Evolutionary conservation across 768 basidiomycete species (phyloP), one percentile per base, ranked within the genome.

Genomic region (Imleria badia): DNA sequence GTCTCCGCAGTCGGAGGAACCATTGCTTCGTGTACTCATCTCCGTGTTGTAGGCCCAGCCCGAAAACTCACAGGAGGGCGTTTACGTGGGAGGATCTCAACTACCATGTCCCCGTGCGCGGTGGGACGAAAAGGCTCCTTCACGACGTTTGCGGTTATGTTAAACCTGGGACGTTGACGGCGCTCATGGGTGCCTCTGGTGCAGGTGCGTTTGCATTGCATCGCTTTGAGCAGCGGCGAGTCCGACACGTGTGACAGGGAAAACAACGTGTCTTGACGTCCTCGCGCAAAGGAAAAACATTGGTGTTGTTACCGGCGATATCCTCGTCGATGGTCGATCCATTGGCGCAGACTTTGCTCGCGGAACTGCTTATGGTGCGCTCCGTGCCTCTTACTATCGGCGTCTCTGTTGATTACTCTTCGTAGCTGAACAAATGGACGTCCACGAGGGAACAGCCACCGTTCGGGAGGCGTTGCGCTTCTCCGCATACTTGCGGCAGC

Each of bases 381-480:
- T 58, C 17, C 30, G 3, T 47, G 67, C 61, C 48, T 26, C 64
- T 63, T 9, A 52, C 56, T 52, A 51, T 63, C 43, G 54, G 59
- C 34, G 48, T 57, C 6, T 60, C 6, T 60, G 61, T 57, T 71
- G 53, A 58, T 39, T 60, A 65, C 22, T 65, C 66, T 67, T 9
- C 34, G 47, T 44, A 85, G 81, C 82, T 15, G 89, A 94, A 62
- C 93, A 96, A 72, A 86, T 86, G 82, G 91, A 92, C 60, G 83
- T 88, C 7, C 92, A 94, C 66, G 87, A 91, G 68, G 85, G 82
- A 38, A 91, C 89, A 23, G 78, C 86, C 15, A 87, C 93, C 6
- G 88, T 94, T 48, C 84, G 91, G 33, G 91, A 94, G 62, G 90
- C 91, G 1, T 77, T 94, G 73, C 82, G 87, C 19, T 91, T 91